Evolutionary conservation across 768 basidiomycete species (phyloP).

Genomic region (Suillus spraguei): DNA sequence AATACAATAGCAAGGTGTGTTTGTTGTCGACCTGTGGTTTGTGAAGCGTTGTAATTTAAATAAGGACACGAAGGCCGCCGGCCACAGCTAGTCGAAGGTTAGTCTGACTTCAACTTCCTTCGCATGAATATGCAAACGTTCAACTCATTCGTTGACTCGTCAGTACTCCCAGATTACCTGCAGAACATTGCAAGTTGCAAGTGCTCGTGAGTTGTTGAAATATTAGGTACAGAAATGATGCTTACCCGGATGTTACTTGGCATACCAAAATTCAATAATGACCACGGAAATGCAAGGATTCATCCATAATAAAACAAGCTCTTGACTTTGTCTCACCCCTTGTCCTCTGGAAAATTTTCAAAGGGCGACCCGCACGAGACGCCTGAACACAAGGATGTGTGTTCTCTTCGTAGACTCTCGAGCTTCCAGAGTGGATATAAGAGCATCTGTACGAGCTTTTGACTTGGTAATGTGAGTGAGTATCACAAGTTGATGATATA

Average conservation of each 20-base stretch:
- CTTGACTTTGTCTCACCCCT: slow-evolving; percentile 93
- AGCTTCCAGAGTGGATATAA: slow-evolving; percentile 67
- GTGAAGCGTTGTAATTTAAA: too few relatives aligned
- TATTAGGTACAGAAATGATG: slow-evolving; percentile 4
- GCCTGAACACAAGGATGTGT: slow-evolving; percentile 74
- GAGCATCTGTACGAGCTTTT: slow-evolving; percentile 81
- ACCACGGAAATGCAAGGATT: neutral
- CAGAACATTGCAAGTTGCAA: too few relatives aligned
- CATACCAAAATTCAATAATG: slow-evolving; percentile 3
- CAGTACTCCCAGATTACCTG: too few relatives aligned
- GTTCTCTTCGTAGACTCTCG: slow-evolving; percentile 61
- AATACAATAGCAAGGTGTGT: too few relatives aligned
- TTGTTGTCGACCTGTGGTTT: too few relatives aligned
- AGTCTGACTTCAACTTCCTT: too few relatives aligned
- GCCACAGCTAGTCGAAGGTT: too few relatives aligned
- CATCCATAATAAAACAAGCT: slow-evolving; percentile 77
- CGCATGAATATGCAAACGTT: too few relatives aligned
- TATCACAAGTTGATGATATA: neutral
- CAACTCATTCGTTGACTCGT: too few relatives aligned
- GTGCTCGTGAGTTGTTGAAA: slow-evolving; percentile 2
- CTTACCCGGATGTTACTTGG: slow-evolving; percentile 47
- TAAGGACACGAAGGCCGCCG: too few relatives aligned
- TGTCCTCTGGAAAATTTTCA: slow-evolving; percentile 72
- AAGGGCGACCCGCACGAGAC: slow-evolving; percentile 79
- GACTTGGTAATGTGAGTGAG: slow-evolving; percentile 50